Evolutionary conservation across 371 early-diverging fungal species (phyloP).

Genomic region (Mortierella sp.): DNA sequence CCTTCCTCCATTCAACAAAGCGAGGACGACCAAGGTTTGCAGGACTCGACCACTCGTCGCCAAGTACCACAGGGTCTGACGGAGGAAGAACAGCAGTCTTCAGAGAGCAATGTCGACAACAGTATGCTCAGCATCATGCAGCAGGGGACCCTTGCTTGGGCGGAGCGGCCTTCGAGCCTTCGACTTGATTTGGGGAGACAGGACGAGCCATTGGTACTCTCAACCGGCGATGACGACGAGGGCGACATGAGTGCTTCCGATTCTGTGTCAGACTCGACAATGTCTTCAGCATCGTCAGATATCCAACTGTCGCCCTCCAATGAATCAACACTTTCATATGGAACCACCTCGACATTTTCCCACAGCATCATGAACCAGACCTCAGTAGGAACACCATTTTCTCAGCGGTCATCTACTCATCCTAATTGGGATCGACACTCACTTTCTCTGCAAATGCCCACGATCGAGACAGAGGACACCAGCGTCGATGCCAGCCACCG

Average conservation of each 20-base stretch:
- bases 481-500: neutral
- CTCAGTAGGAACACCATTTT: slow-evolving; percentile 27
- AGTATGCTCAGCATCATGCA: slow-evolving; percentile 27
- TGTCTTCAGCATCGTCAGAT: slow-evolving; percentile 23
- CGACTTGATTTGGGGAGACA: slow-evolving; percentile 7
- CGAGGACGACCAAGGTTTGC: neutral
- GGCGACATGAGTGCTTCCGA: slow-evolving; percentile 31
- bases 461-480: slow-evolving; percentile 15
- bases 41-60: neutral
- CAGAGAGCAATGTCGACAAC: slow-evolving; percentile 16
- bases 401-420: slow-evolving; percentile 31
- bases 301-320: slow-evolving; percentile 34
- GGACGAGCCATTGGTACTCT: neutral
- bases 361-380: slow-evolving; percentile 21
- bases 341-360: slow-evolving; percentile 44
- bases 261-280: slow-evolving; percentile 34
- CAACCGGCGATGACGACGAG: slow-evolving; percentile 13
- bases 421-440: slow-evolving; percentile 37
- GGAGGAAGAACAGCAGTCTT: neutral
- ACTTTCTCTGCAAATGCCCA: slow-evolving; percentile 40
- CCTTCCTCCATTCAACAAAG: neutral
- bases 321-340: slow-evolving; percentile 37
- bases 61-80: neutral
- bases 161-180: slow-evolving; percentile 25
- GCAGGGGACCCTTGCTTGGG: slow-evolving; percentile 43